phyloP scores from a whole-genome alignment of 495 filamentous ascomycete species.

The Neurospora sp. region DNA sequence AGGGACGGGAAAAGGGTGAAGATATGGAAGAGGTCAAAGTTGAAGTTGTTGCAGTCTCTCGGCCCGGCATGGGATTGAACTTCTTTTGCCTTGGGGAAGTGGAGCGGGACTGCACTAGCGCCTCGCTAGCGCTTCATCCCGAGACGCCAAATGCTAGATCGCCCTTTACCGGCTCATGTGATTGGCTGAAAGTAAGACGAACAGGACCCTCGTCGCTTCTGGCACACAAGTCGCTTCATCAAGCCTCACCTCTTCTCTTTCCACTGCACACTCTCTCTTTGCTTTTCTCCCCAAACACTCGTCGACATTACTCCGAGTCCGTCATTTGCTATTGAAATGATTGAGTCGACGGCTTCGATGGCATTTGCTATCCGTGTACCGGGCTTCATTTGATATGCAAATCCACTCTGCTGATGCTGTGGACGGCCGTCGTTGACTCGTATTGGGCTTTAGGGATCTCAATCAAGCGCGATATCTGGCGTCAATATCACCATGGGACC shows the following conservation, averaged over 20 bases:
- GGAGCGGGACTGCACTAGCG: constrained; percentile 8
- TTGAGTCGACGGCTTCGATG: not conserved
- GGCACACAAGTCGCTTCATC: constrained; percentile 24
- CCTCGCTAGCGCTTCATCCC: constrained; percentile 28
- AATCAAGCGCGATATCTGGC: not conserved
- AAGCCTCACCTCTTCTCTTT: constrained; percentile 15
- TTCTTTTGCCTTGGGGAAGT: not conserved
- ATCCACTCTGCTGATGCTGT: not conserved
- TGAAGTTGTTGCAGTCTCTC: not conserved
- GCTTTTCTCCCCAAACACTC: not conserved
- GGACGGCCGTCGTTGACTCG: not conserved
- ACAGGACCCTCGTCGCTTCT: constrained; percentile 10
- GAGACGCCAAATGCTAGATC: constrained; percentile 25
- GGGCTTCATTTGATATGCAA: not conserved
- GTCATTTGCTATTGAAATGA: not conserved
- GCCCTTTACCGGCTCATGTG: constrained; percentile 4
- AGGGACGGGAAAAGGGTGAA: not conserved
- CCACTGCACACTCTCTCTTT: constrained; percentile 3
- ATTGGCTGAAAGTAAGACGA: constrained; percentile 14
- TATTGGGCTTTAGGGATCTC: not conserved
- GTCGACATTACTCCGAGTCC: not conserved
- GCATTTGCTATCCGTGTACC: not conserved
- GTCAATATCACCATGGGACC: not conserved
- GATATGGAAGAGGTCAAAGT: not conserved
- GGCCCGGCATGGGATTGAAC: not conserved